Conservation (phyloP, 2,329 filamentous ascomycete species). For the Harringtonia aguacate region DNA sequence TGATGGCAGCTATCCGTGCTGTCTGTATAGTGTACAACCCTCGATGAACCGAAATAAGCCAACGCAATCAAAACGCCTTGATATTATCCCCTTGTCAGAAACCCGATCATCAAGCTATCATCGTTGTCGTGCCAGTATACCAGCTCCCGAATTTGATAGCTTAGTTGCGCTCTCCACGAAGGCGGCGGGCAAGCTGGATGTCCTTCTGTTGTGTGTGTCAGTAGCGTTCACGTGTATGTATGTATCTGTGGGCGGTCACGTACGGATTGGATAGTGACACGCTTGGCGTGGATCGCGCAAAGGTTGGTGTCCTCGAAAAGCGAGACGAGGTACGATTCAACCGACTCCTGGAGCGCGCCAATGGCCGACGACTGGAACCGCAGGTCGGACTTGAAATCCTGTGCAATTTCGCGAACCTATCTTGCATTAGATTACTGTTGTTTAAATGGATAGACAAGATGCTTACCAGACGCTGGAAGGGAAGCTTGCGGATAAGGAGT, state of each 20-base stretch:
- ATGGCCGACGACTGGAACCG: conserved; percentile 99
- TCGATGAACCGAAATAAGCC: conserved; percentile 21
- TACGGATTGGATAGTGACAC: conserved; percentile 86
- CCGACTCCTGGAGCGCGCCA: conserved; percentile 93
- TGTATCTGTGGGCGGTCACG: conserved; percentile 13
- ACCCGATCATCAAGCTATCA: conserved; percentile 3
- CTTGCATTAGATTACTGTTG: conserved; percentile 11
- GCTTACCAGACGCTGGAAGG: conserved; percentile 85
- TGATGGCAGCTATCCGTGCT: conserved; percentile 10
- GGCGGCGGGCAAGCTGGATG: conserved; percentile 90
- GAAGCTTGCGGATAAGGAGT: conserved; percentile 91
- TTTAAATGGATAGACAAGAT: rapidly evolving
- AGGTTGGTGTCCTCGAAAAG: conserved; percentile 98
- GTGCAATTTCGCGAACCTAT: conserved; percentile 82
- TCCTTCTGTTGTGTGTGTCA: conserved; percentile 56
- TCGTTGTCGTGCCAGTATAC: conserved; percentile 21
- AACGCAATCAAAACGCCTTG: conserved; percentile 33
- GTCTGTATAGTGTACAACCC: conserved; percentile 32
- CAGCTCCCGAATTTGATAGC: conserved; percentile 28
- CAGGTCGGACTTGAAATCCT: conserved; percentile 90
- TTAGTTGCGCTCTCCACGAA: conserved; percentile 89
- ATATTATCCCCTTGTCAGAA: conserved; percentile 24
- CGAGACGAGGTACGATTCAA: conserved; percentile 96
- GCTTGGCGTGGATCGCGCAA: conserved; percentile 98
- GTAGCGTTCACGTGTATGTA: conserved; percentile 12